Conservation (phyloP, 2,329 filamentous ascomycete genomes). For the Celoporthe dispersa region DNA sequence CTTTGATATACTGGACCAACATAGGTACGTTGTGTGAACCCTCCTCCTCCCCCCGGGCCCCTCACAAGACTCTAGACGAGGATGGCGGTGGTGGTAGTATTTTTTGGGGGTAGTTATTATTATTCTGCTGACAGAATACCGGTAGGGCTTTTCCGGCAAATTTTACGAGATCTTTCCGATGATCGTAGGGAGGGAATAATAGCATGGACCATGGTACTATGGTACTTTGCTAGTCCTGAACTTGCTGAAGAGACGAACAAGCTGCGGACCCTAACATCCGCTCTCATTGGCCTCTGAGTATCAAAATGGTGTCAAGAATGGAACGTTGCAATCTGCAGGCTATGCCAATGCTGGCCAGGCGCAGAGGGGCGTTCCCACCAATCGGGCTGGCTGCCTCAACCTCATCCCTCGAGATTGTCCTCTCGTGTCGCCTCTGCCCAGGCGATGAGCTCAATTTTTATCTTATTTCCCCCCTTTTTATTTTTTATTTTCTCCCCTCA, state of each 20-base stretch:
- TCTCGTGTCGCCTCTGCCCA: neutral
- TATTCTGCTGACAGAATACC: conserved; percentile 28
- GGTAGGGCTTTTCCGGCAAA: conserved; percentile 26
- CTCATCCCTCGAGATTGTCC: conserved; percentile 21
- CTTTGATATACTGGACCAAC: neutral
- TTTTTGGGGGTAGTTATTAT: too few relatives aligned
- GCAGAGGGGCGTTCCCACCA: conserved; percentile 22
- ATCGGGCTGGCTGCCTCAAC: conserved; percentile 20
- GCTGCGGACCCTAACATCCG: neutral
- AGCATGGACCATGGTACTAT: conserved; percentile 10
- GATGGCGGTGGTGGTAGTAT: too few relatives aligned
- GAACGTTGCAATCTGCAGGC: conserved; percentile 29
- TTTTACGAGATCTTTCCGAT: conserved; percentile 8
- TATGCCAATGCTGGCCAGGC: conserved; percentile 20
- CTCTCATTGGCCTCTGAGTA: conserved; percentile 22
- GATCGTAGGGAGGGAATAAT: conserved; percentile 2
- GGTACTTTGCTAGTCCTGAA: conserved; percentile 13
- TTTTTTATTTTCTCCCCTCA: neutral
- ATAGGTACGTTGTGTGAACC: neutral
- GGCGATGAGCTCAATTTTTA: neutral
- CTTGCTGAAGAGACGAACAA: conserved; percentile 16
- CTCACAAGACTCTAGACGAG: neutral
- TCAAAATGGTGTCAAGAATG: conserved; percentile 24
- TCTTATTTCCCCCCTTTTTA: too few relatives aligned
- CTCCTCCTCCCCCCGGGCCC: too few relatives aligned